Evolutionary conservation across 2,329 filamentous ascomycete species (phyloP).

Genomic region (Sporothrix phasma): DNA sequence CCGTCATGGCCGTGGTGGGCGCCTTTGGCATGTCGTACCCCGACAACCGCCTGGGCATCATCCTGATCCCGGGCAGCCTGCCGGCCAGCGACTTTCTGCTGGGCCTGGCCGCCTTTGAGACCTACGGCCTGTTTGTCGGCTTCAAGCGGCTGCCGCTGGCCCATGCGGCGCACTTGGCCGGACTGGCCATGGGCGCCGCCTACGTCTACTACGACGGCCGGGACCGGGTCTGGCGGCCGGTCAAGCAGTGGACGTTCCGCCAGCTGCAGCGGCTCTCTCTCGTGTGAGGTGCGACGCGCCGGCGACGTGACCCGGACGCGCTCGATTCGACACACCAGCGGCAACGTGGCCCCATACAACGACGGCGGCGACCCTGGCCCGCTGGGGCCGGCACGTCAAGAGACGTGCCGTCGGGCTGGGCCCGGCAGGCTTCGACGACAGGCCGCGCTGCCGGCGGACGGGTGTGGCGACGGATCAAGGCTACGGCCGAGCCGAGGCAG

Average conservation of each 20-base stretch:
- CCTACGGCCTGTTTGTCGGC: conserved; percentile 21
- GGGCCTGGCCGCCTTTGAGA: conserved; percentile 18
- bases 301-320: not conserved
- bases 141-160: conserved; percentile 19
- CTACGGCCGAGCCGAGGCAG: no score
- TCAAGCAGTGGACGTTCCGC: conserved; percentile 16
- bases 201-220: conserved; percentile 20
- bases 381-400: no score
- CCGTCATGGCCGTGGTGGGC: conserved; percentile 21
- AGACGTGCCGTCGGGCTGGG: no score
- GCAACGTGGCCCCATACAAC: no score
- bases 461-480: no score
- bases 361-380: no score
- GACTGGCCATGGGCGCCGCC: conserved; percentile 19
- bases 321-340: conserved; percentile 10
- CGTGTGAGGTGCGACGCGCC: not conserved
- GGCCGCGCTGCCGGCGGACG: no score
- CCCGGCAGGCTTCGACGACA: no score
- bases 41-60: conserved; percentile 16
- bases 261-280: conserved; percentile 8
- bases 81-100: conserved; percentile 19
- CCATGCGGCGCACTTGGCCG: conserved; percentile 21
- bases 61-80: conserved; percentile 18
- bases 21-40: conserved; percentile 20
- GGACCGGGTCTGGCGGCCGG: conserved; percentile 17